Conservation (phyloP, 208 protist genomes). For the Leishmania turanica region DNA sequence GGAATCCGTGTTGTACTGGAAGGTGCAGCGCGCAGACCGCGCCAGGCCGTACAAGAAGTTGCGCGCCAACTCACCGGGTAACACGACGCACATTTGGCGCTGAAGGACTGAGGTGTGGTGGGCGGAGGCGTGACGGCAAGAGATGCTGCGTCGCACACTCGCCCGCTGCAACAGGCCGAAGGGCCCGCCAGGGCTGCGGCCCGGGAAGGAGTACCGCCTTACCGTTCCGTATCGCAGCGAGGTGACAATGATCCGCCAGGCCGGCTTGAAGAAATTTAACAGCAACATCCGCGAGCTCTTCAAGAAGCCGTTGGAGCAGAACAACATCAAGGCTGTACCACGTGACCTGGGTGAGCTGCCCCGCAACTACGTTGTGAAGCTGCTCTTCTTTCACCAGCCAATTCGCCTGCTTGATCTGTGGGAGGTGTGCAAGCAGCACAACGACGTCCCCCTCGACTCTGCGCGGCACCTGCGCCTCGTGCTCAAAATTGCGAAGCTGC, state of each 20-base stretch:
- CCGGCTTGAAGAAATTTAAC: conserved; percentile 61
- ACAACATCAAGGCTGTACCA: conserved; percentile 88
- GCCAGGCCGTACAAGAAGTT: not conserved
- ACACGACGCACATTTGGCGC: not conserved
- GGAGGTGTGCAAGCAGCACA: conserved; percentile 83
- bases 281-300: conserved; percentile 89
- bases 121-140: not conserved
- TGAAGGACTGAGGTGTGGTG: no score
- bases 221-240: conserved; percentile 85
- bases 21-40: not conserved
- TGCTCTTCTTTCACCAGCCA: conserved; percentile 90
- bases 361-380: conserved; percentile 83
- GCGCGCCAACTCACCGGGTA: not conserved
- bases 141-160: conserved; percentile 73
- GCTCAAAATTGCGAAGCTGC: conserved; percentile 84
- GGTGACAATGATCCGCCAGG: conserved; percentile 78
- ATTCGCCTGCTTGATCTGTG: conserved; percentile 82
- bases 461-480: conserved; percentile 86
- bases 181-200: conserved; percentile 75
- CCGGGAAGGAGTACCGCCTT: conserved; percentile 79
- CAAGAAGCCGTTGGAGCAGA: conserved; percentile 75
- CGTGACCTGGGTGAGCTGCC: conserved; percentile 89
- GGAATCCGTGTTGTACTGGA: not conserved
- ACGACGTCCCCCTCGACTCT: conserved; percentile 89
- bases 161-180: conserved; percentile 61